These are phyloP conservation scores for Elaphomyces granulatus DNA, from an alignment of 495 filamentous ascomycete genomes.

Conservation along the genomic window DNA sequence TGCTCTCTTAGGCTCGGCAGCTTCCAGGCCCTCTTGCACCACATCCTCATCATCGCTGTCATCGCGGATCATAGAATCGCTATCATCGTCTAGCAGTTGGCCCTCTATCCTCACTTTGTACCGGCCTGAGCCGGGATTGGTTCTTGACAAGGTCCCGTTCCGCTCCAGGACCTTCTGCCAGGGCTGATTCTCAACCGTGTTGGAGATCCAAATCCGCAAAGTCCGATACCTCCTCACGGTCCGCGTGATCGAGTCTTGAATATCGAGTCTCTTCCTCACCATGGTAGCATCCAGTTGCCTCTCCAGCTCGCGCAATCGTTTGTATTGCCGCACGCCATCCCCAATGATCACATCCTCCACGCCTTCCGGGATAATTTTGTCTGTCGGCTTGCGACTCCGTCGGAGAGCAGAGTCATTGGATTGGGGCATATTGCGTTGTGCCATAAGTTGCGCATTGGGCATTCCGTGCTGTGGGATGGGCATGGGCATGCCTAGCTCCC, in stretches of 20 bases:
- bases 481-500: constrained; percentile 26
- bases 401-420: constrained; percentile 46
- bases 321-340: constrained; percentile 71
- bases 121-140: constrained; percentile 36
- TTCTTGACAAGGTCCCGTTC: constrained; percentile 13
- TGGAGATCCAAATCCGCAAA: constrained; percentile 87
- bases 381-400: constrained; percentile 74
- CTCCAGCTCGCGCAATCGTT: constrained; percentile 71
- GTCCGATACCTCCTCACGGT: constrained; percentile 72
- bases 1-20: constrained; percentile 26
- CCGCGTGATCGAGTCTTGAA: constrained; percentile 67
- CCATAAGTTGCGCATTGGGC: constrained; percentile 28
- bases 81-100: constrained; percentile 65
- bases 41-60: constrained; percentile 48
- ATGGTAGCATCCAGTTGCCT: constrained; percentile 84
- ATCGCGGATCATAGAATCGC: constrained; percentile 30
- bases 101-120: constrained; percentile 92
- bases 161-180: constrained; percentile 56
- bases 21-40: constrained; percentile 35
- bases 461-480: constrained; percentile 25
- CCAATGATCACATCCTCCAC: constrained; percentile 67
- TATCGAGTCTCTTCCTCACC: constrained; percentile 83
- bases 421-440: constrained; percentile 29
- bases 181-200: constrained; percentile 85
- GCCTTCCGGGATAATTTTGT: constrained; percentile 85